Base-by-base conservation (phyloP, 192 early-diverging fungal genomes). In the Linnemannia elongata region DNA sequence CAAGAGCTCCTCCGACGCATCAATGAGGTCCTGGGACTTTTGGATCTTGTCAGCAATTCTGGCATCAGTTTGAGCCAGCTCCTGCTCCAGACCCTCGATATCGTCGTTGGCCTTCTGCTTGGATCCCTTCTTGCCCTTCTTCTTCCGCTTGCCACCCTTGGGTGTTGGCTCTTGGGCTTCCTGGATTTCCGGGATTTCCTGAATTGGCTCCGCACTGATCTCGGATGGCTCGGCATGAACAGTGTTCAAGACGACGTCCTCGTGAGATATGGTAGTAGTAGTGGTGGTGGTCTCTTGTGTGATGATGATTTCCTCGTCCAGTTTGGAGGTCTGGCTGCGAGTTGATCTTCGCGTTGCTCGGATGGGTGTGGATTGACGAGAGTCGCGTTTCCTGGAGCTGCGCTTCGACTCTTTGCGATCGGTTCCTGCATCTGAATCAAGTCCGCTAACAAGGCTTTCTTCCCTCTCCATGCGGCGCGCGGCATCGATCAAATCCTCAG, bases 31-130 rank as follows among this genome's bases (percentile, higher is more conserved):
- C 17, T 79, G 41, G 17, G 82, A 75, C 41, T 76, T 49, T 10
- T 49, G 76, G 35, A 84, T 71, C 12, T 84, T 57, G 20, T 77
- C 82, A 9, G 71, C 82, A 47, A 83, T 77, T 2, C 82, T 76
- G 1, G 63, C 76, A 20, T 57, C 69, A 18, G 60, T 30, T 27
- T 76, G 72, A 2, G 20, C 24, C 35, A 66, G 6, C 24, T 82
- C 80, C 38, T 71, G 33, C 7, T 78, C 76, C 24, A 69, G 24
- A 5, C 42, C 76, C 45, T 83, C 76, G 36, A 74, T 20, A 35
- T 76, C 41, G 39, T 77, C 75, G 30, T 33, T 55, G 33, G 9
- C 44, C 52, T 30, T 42, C 52, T 76, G 54, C 41, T 82, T 78
- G 20, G 47, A 38, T 18, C 49, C 18, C 57, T 75, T 52, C 49